phyloP scores from a whole-genome alignment of 2,329 filamentous ascomycete genomes.

The Colletotrichum euphorbiae region DNA sequence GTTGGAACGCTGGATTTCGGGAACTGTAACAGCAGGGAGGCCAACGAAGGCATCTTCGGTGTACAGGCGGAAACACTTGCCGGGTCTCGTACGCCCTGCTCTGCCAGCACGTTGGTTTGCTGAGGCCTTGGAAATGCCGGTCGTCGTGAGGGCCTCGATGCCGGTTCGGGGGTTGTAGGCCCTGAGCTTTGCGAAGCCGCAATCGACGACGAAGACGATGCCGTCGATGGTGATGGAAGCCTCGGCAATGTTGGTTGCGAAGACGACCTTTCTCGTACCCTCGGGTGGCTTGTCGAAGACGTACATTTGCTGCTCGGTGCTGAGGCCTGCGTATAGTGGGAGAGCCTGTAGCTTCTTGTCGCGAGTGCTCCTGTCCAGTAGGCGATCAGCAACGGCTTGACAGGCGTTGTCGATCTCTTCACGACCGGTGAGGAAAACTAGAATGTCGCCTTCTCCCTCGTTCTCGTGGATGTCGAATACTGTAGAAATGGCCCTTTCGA shows the following conservation, averaged over 20 bases:
- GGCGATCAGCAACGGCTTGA: slow-evolving; percentile 69
- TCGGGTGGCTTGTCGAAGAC: slow-evolving; percentile 88
- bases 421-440: slow-evolving; percentile 91
- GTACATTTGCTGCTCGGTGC: slow-evolving; percentile 93
- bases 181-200: slow-evolving; percentile 89
- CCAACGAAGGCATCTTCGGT: slow-evolving; percentile 77
- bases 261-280: slow-evolving; percentile 88
- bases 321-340: slow-evolving; percentile 89
- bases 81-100: slow-evolving; percentile 87
- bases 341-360: slow-evolving; percentile 74
- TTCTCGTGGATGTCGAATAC: slow-evolving; percentile 88
- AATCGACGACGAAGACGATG: slow-evolving; percentile 91
- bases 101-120: slow-evolving; percentile 92
- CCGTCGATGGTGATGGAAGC: slow-evolving; percentile 95
- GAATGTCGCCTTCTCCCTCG: slow-evolving; percentile 85
- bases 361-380: slow-evolving; percentile 43
- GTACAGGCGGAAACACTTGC: slow-evolving; percentile 95
- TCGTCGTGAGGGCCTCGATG: slow-evolving; percentile 87
- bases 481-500: slow-evolving; percentile 84
- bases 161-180: slow-evolving; percentile 86
- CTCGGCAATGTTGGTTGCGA: slow-evolving; percentile 96
- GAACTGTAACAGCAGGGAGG: slow-evolving; percentile 79
- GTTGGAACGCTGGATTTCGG: slow-evolving; percentile 93
- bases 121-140: slow-evolving; percentile 88
- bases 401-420: slow-evolving; percentile 91